Evolutionary conservation across 345 rosid species (phyloP), one percentile per base, ranked within the genome.

Genomic region (Chamaenerion angustifolium): DNA sequence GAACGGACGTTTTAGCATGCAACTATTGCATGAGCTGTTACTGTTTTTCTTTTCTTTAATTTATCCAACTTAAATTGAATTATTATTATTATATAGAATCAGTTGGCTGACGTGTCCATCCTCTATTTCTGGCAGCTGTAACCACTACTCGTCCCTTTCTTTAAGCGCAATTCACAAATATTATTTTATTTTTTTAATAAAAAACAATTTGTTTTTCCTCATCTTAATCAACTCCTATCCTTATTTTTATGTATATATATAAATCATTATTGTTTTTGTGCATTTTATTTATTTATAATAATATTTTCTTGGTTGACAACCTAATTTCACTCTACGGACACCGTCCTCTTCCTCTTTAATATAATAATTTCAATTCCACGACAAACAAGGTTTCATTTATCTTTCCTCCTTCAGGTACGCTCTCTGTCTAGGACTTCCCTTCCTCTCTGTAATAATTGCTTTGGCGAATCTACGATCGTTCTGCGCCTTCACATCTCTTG

Each of bases 121-220:
- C 45, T 43, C 45, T 43, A 43, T 43, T 43, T 43, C 45, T 43
- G 45, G 45, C 45, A 43, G 12, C 45, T 12, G 45, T 43, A 3
- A 14, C 45, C 45, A 14, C 45, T 3, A 14, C 14, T 43, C 14
- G 2, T 14, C 45, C 37, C 45, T 14, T 14, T 43, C 45, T 12
- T 43, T 12, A 43, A 43, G 45, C 45, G 2, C 45, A 43, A 43
- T 12, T 43, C 45, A 14, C 45, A 43, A 43, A 43, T 43, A 12
- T 14, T 12, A 12, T 43, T n/a, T n/a, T 6, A 12, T 3, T 12
- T 43, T 43, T 43, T 11, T 7, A 7, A 31, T 8, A 31, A 31
- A 1, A 31, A n/a, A n/a, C n/a, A n/a, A n/a, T n/a, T 31, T 3
- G 1, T 31, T 31, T 0, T 31, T 31, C 37, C 37, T 31, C 37